Conservation (phyloP, 2,329 filamentous ascomycete genomes). For the Microsporum ferrugineum region DNA sequence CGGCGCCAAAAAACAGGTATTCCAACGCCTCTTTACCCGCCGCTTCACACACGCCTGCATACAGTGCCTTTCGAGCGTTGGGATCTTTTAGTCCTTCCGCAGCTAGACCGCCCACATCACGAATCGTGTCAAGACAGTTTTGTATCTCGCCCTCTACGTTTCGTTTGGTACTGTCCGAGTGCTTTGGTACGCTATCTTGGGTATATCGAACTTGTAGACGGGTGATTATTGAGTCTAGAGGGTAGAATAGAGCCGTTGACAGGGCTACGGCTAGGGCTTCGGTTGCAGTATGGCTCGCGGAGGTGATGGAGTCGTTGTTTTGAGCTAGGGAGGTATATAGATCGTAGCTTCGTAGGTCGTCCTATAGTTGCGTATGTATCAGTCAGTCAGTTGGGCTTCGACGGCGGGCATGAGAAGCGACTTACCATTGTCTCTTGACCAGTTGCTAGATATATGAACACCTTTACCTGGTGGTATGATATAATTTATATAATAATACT, state of each 20-base stretch:
- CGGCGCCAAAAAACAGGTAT: neutral
- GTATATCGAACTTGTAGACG: slow-evolving; percentile 64
- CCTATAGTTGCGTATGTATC: neutral
- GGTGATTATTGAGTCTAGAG: slow-evolving; percentile 69
- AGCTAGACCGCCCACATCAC: slow-evolving; percentile 40
- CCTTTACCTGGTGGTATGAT: too few relatives aligned
- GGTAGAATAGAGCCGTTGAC: slow-evolving; percentile 68
- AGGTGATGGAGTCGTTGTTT: neutral
- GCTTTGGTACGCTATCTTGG: slow-evolving; percentile 16
- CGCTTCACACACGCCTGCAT: slow-evolving; percentile 52
- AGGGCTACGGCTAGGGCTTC: slow-evolving; percentile 68
- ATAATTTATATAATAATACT: too few relatives aligned
- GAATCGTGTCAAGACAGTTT: slow-evolving; percentile 29
- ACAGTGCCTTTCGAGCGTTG: slow-evolving; percentile 53
- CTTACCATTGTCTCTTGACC: neutral
- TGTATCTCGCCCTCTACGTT: slow-evolving; percentile 18
- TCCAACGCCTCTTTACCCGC: slow-evolving; percentile 49
- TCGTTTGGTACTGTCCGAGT: slow-evolving; percentile 31
- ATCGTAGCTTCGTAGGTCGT: neutral
- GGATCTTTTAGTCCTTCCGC: slow-evolving; percentile 20
- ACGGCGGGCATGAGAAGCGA: neutral
- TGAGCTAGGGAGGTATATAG: neutral
- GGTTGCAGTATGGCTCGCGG: slow-evolving; percentile 40
- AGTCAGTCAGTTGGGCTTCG: neutral
- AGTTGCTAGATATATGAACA: too few relatives aligned